A percentile compares a stretch with the other conserved stretches of the same genome.
phyloP scores from a whole-genome alignment of 495 filamentous ascomycete genomes.

The Sabuloglossum arenarium region DNA sequence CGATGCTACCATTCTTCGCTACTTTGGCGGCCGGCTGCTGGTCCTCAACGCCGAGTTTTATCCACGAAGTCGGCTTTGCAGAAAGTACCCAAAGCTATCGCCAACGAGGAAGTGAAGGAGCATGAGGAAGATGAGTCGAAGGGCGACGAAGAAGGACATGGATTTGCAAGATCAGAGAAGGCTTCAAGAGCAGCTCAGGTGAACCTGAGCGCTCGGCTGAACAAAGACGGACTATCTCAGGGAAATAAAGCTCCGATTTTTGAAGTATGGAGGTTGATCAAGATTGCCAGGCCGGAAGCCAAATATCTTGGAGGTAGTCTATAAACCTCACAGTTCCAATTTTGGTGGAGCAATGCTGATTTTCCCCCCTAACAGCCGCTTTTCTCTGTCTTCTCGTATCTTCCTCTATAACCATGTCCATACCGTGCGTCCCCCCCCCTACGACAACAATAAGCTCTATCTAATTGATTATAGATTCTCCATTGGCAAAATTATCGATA shows the following conservation, averaged over 20 bases:
- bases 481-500: conserved; percentile 85
- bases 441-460: background rate
- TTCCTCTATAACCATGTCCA: conserved; percentile 77
- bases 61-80: background rate
- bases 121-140: background rate
- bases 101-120: background rate
- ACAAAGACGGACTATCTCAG: conserved; percentile 48
- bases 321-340: background rate
- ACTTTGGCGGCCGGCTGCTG: background rate
- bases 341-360: background rate
- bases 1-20: background rate
- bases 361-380: conserved; percentile 23
- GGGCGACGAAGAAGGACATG: conserved; percentile 9
- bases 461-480: conserved; percentile 31
- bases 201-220: conserved; percentile 69
- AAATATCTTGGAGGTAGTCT: conserved; percentile 37
- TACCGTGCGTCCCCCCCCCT: conserved; percentile 26
- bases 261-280: conserved; percentile 74
- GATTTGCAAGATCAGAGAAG: conserved; percentile 50
- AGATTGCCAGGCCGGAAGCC: conserved; percentile 69
- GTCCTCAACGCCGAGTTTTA: background rate
- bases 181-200: conserved; percentile 74
- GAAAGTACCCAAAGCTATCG: background rate
- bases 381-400: conserved; percentile 72
- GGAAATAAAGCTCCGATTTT: conserved; percentile 41